Evolutionary conservation across 306 rosid genomes (phyloP), one percentile per base, ranked within the genome.

Genomic region (Pueraria montana): DNA sequence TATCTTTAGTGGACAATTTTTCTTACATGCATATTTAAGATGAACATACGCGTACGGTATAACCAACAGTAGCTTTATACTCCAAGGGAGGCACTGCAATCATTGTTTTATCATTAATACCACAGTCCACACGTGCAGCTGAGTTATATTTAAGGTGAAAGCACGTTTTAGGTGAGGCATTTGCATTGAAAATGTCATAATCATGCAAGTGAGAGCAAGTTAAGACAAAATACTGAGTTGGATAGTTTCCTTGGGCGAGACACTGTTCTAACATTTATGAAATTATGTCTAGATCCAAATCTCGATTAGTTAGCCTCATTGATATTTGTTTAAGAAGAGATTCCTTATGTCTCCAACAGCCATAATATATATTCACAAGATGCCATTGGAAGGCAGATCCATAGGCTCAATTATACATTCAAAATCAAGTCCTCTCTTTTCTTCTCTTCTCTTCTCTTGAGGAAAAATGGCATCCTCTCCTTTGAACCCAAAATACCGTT

Each of bases 391-490:
- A n/a, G 70, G 20, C 70, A 67, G 49, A 80, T 74, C 81, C 81
- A 55, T 17, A 78, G 21, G 79, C 72, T 48, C 81, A 85, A 38
- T 9, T 82, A 77, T 55, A 13, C 63, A 74, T 66, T 80, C 79
- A 80, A 48, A 34, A 52, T 21, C 36, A 61, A 85, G 27, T 49
- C 67, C 42, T 61, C 65, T n/a, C n/a, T n/a, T n/a, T 72, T 86
- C 34, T 24, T 65, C 70, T 16, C 42, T 11, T 56, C 26, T 63
- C 20, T 16, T 61, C 66, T 17, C 48, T 65, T 72, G 8, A 77
- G 9, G 4, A 8, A 75, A 85, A 81, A 85, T 86, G 88, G 78
- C 72, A 52, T 26, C 82, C 2, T 81, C 82, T 80, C 66, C 65
- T 73, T 52, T 79, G 26, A 84, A 73, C 76, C 2, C 56, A 80